Evolutionary conservation across 2,329 filamentous ascomycete species (phyloP), one percentile per base, ranked within the genome.

Genomic region (Nemania sp.): DNA sequence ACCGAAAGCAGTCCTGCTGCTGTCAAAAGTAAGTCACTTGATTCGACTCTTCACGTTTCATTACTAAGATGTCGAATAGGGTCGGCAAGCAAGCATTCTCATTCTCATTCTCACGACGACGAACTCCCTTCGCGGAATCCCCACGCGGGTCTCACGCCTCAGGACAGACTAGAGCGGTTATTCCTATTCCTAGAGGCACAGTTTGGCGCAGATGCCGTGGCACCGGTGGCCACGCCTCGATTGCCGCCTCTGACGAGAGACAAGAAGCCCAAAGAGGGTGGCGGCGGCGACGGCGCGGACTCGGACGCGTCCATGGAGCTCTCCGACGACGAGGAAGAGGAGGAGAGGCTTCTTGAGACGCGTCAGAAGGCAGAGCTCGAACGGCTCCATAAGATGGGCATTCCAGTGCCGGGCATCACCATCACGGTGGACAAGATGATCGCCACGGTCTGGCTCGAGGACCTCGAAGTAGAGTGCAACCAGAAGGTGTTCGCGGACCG

Each of bases 181-280:
- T 90, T 96, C 77, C 91, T 97, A 87, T 97, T 99, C 80, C 88
- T 99, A 13, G 95, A 99, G 80, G 91, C 93, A 2, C 95, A 99
- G 75, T 99, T 99, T 72, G 95, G 95, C 63, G 82, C 86, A 34
- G 89, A 95, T 65, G 89, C 91, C 61, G 87, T 98, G 58, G 81
- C 84, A 0, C 92, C 94, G 4, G 90, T 98, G 66, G 83, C 88
- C 40, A 79, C 77, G 71, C 79, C 92, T 61, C 84, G 87, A 74
- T 74, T 87, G 2, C 79, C 80, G 0, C 65, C 77, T 6, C 68
- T 78, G 32, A 66, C 71, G n/a, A 72, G 68, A 54, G 68, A 74
- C 10, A 69, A 69, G 60, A 74, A 77, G 58, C 66, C 71, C 4
- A 72, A 74, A n/a, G 71, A 70, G 15, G 47, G 59, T 4, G 62